Percentiles rank a stretch among this genome's conserved stretches.
Evolutionary conservation across 106 monocot species (phyloP).

Genomic region (Dioscorea zingiberensis): DNA sequence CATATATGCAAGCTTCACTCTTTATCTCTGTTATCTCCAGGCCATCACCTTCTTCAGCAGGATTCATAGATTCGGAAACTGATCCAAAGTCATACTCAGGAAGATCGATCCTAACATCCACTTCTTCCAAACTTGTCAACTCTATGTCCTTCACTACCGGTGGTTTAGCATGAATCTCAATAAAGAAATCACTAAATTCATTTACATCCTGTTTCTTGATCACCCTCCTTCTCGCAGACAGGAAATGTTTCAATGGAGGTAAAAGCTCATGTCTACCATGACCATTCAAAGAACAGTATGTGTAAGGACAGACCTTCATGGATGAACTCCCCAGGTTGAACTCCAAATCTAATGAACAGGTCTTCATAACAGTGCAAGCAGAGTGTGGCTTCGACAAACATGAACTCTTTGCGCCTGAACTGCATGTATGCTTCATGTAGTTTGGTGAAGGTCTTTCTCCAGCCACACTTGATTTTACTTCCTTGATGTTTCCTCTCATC

Average conservation of each 20-base stretch:
- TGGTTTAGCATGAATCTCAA: slow-evolving; percentile 11
- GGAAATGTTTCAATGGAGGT: slow-evolving; percentile 27
- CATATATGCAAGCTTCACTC: no score
- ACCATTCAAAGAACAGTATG: slow-evolving; percentile 57
- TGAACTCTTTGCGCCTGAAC: slow-evolving; percentile 42
- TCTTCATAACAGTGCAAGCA: slow-evolving; percentile 26
- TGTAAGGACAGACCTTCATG: slow-evolving; percentile 62
- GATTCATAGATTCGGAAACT: no score
- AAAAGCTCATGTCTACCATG: slow-evolving; percentile 23
- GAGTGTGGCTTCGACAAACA: slow-evolving; percentile 13
- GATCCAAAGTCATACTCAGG: not conserved
- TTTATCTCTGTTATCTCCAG: not conserved
- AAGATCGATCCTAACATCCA: not conserved
- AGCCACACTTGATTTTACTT: no score
- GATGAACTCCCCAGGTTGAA: no score
- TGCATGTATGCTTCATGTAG: slow-evolving; percentile 60
- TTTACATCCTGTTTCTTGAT: slow-evolving; percentile 25
- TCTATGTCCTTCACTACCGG: not conserved
- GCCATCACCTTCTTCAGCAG: no score
- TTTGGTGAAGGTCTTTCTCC: slow-evolving; percentile 23
- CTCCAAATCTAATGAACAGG: no score
- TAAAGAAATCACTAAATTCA: slow-evolving; percentile 7
- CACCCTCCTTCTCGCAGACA: slow-evolving; percentile 20
- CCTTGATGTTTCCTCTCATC: no score
- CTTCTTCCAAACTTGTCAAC: not conserved